Percentiles rank a stretch among this genome's conserved stretches.
Evolutionary conservation across 1,284 basidiomycete genomes (phyloP).

Genomic region (Chiua sp.): DNA sequence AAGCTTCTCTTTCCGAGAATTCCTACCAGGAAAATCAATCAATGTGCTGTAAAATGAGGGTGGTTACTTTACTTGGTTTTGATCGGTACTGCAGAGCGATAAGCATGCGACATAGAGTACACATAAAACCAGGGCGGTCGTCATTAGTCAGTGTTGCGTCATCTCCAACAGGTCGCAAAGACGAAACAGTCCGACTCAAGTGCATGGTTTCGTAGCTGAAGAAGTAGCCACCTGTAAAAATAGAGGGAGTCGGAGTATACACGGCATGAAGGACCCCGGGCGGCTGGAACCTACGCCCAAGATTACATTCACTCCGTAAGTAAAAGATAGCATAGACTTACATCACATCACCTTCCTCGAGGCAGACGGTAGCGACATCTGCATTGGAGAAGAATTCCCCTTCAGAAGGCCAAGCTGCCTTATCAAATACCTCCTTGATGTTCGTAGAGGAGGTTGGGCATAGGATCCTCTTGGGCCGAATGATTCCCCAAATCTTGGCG

Average conservation of each 20-base stretch:
- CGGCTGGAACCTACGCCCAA: constrained; percentile 15
- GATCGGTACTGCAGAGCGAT: constrained; percentile 10
- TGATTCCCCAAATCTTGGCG: constrained; percentile 6
- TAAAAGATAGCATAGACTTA: neutral
- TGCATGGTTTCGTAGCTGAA: constrained; percentile 16
- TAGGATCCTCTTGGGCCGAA: neutral
- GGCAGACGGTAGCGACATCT: constrained; percentile 11
- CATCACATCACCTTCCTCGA: constrained; percentile 13
- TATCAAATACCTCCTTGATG: neutral
- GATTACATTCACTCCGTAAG: no score
- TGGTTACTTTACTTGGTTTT: neutral
- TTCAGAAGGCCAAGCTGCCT: neutral
- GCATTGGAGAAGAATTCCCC: neutral
- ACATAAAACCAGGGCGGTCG: neutral
- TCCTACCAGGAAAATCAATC: neutral
- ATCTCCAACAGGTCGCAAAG: rapidly evolving
- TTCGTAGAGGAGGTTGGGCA: neutral
- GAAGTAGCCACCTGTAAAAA: constrained; percentile 18
- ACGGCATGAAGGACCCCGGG: neutral
- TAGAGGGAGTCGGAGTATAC: constrained; percentile 5
- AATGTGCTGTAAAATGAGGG: neutral
- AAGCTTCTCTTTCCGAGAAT: neutral
- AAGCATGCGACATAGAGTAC: constrained; percentile 7
- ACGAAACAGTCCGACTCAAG: neutral
- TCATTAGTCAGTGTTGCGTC: constrained; percentile 5